phyloP scores from a whole-genome alignment of 768 basidiomycete genomes.

The Mycena maculata region DNA sequence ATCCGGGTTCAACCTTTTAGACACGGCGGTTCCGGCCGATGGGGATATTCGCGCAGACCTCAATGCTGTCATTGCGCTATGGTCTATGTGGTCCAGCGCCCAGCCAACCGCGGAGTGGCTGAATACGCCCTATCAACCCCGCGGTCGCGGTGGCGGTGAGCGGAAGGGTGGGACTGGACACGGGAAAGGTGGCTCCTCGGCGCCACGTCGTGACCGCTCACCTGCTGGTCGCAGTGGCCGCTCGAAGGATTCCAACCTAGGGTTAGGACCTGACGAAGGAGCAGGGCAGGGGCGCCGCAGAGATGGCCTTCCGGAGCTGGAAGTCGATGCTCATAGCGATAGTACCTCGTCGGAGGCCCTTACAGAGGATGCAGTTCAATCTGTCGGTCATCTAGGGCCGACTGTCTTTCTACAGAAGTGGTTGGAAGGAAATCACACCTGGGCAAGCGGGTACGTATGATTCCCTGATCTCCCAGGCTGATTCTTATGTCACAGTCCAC shows the following conservation, averaged over 20 bases:
- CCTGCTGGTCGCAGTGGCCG: no score
- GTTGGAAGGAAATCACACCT: conserved; percentile 11
- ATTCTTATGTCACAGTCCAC: no score
- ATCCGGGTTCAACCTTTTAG: background rate
- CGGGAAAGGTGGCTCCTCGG: no score
- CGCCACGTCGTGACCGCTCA: no score
- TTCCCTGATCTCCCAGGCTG: no score
- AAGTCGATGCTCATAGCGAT: background rate
- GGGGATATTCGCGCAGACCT: background rate
- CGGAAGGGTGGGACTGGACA: no score
- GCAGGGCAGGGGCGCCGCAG: conserved; percentile 5
- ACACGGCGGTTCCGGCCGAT: background rate
- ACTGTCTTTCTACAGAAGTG: conserved; percentile 14
- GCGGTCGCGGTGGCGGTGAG: no score
- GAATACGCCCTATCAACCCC: no score
- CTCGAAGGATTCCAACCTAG: no score
- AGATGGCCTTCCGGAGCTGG: conserved; percentile 16
- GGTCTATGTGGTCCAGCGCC: no score
- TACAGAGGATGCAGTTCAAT: conserved; percentile 18
- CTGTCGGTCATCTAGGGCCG: conserved; percentile 6
- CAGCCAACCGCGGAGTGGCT: no score
- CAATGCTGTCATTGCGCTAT: no score
- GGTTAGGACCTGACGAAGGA: background rate
- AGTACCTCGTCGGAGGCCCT: conserved; percentile 9
- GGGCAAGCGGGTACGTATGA: background rate